A percentile compares a stretch with the other conserved stretches of the same genome.
These are phyloP conservation scores for Dioscorea dumetorum DNA, from an alignment of 106 monocot genomes.

Conservation along the genomic window DNA sequence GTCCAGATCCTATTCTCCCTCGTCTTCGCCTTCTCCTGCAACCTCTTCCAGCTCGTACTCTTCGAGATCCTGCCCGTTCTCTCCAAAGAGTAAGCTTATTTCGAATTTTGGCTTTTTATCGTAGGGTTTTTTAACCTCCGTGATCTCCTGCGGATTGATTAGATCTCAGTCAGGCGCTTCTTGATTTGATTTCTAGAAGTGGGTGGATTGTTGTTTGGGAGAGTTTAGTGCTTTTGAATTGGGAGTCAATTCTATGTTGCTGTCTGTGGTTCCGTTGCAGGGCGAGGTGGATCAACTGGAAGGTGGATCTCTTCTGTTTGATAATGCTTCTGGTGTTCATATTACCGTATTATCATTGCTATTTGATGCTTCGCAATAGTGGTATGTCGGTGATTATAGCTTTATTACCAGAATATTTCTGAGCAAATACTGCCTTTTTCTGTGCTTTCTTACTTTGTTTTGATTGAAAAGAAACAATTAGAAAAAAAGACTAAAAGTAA, in stretches of 20 bases:
- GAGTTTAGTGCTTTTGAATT: background rate
- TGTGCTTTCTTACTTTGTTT: background rate
- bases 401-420: too few relatives aligned
- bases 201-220: background rate
- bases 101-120: background rate
- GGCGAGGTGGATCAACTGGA: conserved; percentile 95
- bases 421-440: background rate
- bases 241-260: background rate
- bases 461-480: too few relatives aligned
- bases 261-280: conserved; percentile 31
- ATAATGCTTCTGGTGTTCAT: conserved; percentile 84
- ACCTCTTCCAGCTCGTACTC: conserved; percentile 95
- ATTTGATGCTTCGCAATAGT: conserved; percentile 69
- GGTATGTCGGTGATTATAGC: conserved; percentile 25
- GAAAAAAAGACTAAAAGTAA: too few relatives aligned
- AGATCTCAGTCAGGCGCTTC: background rate
- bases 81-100: conserved; percentile 71
- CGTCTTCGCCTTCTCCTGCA: conserved; percentile 98
- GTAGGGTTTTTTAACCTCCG: background rate
- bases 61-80: conserved; percentile 94
- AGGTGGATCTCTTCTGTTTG: conserved; percentile 81
- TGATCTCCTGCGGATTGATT: background rate
- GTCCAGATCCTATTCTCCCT: conserved; percentile 95
- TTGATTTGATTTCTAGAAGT: background rate
- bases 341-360: conserved; percentile 91